Evolutionary conservation across 176 grass and related monocot species (phyloP), one percentile per base, ranked within the genome.

Genomic region (Musa beccarii): DNA sequence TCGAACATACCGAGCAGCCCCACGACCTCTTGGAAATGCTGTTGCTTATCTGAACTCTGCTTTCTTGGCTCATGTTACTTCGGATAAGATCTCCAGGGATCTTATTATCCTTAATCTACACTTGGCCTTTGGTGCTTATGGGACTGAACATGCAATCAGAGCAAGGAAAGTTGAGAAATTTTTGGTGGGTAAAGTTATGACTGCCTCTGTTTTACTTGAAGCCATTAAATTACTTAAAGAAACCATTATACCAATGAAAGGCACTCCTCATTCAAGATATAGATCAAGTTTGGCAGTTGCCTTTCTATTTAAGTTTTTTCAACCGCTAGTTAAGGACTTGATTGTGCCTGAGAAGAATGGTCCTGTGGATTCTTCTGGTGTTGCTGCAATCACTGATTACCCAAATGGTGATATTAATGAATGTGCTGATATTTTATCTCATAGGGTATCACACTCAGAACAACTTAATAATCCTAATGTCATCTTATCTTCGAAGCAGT

Each of bases 91-190:
- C 82, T 90, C 87, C 74, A 67, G 75, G 50, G 79, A 78, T 74
- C 75, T 83, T 73, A 62, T 83, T 25, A 16, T 92, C 1, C 80
- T 79, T 49, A 67, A 85, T 14, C 21, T 92, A 55, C 83, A 68
- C 11, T 77, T 96, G 72, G 81, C 87, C 73, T 96, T 96, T 81
- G 93, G 93, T 86, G 87, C 89, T 20, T 92, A 89, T 92, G 89
- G 89, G 12, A 83, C 52, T 79, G 76, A 85, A 74, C 87, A 96
- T 87, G 83, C 93, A 24, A 87, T 90, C 78, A 92, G 89, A 83
- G 93, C 84, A 79, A 88, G 77, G 59, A 89, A 87, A 73, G 87
- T 90, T 51, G 93, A 96, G 79, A 84, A 86, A 22, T 65, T 83
- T 78, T 81, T 96, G 71, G 76, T 90, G 54, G 89, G 93, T 83